Conservation (phyloP, 768 basidiomycete genomes). For the Suillus sp. region DNA sequence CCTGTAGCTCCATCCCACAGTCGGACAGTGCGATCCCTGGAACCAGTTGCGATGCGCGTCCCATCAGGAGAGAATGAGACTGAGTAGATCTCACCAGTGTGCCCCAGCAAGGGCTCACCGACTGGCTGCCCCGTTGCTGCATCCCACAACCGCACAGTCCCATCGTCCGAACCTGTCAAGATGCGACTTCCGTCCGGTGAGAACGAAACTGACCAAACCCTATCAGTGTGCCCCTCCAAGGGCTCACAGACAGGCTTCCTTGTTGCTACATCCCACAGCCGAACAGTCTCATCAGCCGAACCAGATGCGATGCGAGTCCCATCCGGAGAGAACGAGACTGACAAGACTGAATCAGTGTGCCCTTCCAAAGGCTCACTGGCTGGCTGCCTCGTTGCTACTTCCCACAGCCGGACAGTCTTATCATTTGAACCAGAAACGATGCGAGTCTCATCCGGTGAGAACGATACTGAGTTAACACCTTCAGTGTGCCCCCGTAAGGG, state of each 20-base stretch:
- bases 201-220: too few species aligned
- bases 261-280: neutral
- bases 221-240: too few species aligned
- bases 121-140: too few species aligned
- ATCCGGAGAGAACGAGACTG: neutral
- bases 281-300: accelerated
- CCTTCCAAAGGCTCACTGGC: neutral
- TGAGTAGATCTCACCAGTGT: neutral
- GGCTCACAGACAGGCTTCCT: too few species aligned
- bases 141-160: too few species aligned
- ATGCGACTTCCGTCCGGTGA: too few species aligned
- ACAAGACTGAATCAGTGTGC: accelerated
- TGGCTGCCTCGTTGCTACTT: neutral
- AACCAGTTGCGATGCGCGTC: too few species aligned
- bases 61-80: too few species aligned
- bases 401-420: too few species aligned
- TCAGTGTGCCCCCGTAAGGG: neutral
- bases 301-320: neutral
- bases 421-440: neutral
- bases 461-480: accelerated
- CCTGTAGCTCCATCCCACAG: too few species aligned
- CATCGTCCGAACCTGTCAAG: too few species aligned
- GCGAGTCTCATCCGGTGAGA: neutral
- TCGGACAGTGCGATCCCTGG: too few species aligned
- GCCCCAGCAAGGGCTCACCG: neutral